Conservation (phyloP, 1,284 basidiomycete genomes). For the Pulveroboletus sp. region DNA sequence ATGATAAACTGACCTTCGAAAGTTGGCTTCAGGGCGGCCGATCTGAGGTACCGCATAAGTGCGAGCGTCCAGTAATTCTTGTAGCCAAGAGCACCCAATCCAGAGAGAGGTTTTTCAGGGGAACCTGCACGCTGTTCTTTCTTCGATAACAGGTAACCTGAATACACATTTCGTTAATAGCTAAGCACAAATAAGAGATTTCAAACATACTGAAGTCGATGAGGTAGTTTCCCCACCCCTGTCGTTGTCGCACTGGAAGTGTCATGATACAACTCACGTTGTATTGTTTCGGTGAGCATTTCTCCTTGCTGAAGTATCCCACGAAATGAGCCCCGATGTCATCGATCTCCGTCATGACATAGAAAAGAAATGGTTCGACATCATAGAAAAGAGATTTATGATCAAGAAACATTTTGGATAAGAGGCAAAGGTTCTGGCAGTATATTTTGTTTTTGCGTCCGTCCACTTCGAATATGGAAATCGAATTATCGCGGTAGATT, state of each 20-base stretch:
- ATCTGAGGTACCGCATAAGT: constrained; percentile 79
- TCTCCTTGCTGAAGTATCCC: constrained; percentile 99
- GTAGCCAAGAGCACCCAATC: constrained; percentile 88
- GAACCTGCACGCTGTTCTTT: constrained; percentile 88
- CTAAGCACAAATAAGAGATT: constrained; percentile 17
- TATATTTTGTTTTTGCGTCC: constrained; percentile 99
- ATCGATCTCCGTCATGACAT: constrained; percentile 93
- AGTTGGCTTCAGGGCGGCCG: constrained; percentile 54
- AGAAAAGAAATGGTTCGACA: constrained; percentile 98
- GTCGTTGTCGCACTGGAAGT: constrained; percentile 89
- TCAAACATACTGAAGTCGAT: constrained; percentile 89
- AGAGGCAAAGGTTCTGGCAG: constrained; percentile 97
- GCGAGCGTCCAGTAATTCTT: constrained; percentile 93
- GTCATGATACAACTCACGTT: constrained; percentile 99
- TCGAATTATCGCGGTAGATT: constrained; percentile 87
- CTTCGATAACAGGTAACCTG: constrained; percentile 94
- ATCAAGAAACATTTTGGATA: constrained; percentile 99
- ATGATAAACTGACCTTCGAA: constrained; percentile 65
- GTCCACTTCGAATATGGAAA: constrained; percentile 97
- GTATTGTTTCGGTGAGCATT: constrained; percentile 91
- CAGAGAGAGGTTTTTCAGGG: constrained; percentile 91
- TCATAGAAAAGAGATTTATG: constrained; percentile 99
- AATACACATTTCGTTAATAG: constrained; percentile 1
- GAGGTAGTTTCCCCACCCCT: constrained; percentile 92
- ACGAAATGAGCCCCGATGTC: constrained; percentile 91